Conservation (phyloP, 2,329 filamentous ascomycete genomes). For the Fusarium oxysporum region DNA sequence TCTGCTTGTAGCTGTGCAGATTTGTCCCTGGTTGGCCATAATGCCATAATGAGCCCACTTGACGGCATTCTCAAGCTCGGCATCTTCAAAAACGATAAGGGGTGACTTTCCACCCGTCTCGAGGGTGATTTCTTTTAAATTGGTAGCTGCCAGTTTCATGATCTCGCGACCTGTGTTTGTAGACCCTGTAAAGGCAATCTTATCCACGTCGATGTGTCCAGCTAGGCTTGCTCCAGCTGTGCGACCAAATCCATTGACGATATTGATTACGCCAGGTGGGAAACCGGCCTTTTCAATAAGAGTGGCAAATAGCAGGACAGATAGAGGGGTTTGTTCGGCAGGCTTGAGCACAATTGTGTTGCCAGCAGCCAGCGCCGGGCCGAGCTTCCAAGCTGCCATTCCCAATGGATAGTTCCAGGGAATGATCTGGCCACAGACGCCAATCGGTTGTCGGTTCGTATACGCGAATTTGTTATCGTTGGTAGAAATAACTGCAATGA, state of each 20-base stretch:
- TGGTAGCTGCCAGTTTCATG: conserved; percentile 66
- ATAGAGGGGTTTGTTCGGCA: no score
- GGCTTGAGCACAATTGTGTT: conserved; percentile 74
- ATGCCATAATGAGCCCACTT: conserved; percentile 66
- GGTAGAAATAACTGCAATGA: conserved; percentile 69
- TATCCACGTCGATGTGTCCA: conserved; percentile 75
- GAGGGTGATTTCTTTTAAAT: conserved; percentile 73
- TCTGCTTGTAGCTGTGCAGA: conserved; percentile 73
- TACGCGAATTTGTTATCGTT: conserved; percentile 76
- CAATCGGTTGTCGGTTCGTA: conserved; percentile 73
- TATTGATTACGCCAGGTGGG: conserved; percentile 81
- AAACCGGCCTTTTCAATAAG: conserved; percentile 80
- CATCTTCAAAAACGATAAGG: conserved; percentile 72
- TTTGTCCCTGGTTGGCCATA: conserved; percentile 72
- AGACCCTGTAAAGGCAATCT: conserved; percentile 83
- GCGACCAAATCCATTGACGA: conserved; percentile 77
- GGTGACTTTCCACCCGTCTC: conserved; percentile 76
- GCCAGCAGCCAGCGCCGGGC: conserved; percentile 74
- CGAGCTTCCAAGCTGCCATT: conserved; percentile 74
- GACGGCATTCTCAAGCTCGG: conserved; percentile 74
- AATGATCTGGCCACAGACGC: conserved; percentile 80
- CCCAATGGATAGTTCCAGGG: conserved; percentile 77
- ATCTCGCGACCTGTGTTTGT: conserved; percentile 78
- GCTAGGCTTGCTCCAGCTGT: conserved; percentile 76
- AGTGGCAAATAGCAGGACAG: conserved; percentile 72